Evolutionary conservation across 306 rosid genomes (phyloP), one percentile per base, ranked within the genome.

Genomic region (Senna siamea): DNA sequence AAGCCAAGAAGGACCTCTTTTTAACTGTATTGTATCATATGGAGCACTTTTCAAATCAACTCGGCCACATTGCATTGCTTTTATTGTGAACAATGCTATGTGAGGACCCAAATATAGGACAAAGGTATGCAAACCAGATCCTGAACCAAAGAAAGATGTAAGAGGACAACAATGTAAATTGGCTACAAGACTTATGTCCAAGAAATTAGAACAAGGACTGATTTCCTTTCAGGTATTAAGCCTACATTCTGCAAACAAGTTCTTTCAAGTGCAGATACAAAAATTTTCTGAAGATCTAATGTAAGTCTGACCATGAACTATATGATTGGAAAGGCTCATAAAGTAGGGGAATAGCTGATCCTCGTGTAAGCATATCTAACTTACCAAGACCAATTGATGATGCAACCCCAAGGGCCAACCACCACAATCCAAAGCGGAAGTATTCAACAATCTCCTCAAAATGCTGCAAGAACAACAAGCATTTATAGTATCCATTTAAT

Each of bases 111-210:
- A 85, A 87, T 95, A 95, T 10, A 95, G 93, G 82, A 95, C 96
- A 79, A 95, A 95, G 22, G 99, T 95, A 78, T 95, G 99, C 93
- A 95, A 85, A 74, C 99, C 99, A 85, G 98, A 92, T 73, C 99
- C 99, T 95, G 90, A 84, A 78, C 47, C 79, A 78, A 85, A 75
- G 53, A 54, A 73, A 55, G 40, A 11, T 44, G 43, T 17, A 73
- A 43, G 50, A 79, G 54, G 47, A 61, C 61, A 61, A 4, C 9
- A 62, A 38, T 38, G 41, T 62, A 9, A 62, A 17, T 10, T 40
- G 54, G 7, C 48, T 11, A 66, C 58, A 59, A 52, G 28, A 35
- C 54, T 32, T 22, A 47, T 62, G 52, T 61, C 38, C 54, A 72
- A 48, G 59, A 81, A 66, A 37, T 7, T 62, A 58, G 52, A 50